Conservation (phyloP, 202 grass and related monocot genomes). For the Panicum hallii region DNA sequence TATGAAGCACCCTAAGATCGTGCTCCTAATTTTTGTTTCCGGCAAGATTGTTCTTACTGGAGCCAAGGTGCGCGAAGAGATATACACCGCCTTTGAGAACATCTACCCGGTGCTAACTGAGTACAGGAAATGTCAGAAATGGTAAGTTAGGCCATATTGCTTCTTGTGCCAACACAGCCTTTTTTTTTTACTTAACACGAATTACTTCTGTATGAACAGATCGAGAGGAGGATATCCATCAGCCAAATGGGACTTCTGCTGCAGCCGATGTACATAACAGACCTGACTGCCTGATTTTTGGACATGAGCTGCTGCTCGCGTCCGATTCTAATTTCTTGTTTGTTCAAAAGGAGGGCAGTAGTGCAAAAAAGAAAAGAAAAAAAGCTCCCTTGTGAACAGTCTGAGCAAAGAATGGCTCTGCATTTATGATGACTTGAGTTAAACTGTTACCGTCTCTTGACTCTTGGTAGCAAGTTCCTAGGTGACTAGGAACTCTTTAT, state of each 20-base stretch:
- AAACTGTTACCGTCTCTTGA: background rate
- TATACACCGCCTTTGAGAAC: slow-evolving; percentile 67
- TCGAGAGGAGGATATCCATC: background rate
- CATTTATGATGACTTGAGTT: background rate
- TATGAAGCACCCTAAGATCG: slow-evolving; percentile 85
- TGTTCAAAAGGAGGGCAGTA: background rate
- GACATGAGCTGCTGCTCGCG: background rate
- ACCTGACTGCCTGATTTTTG: slow-evolving; percentile 25
- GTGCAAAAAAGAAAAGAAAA: background rate
- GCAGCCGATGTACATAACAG: slow-evolving; percentile 22
- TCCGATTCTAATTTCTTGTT: background rate
- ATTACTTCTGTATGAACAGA: slow-evolving; percentile 23
- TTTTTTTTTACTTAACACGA: slow-evolving; percentile 19
- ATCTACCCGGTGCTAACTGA: slow-evolving; percentile 65
- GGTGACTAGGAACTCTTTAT: background rate
- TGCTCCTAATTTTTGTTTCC: slow-evolving; percentile 80
- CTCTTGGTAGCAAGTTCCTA: background rate
- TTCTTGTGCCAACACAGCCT: background rate
- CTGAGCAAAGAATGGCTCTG: background rate
- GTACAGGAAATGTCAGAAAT: slow-evolving; percentile 56
- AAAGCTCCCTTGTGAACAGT: background rate
- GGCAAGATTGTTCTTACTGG: slow-evolving; percentile 84
- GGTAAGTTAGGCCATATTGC: slow-evolving; percentile 27
- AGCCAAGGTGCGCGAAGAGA: slow-evolving; percentile 65
- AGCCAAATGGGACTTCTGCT: background rate